Percentiles rank a stretch among this genome's conserved stretches.
Evolutionary conservation across 192 early-diverging fungal genomes (phyloP).

Genomic region (Umbelopsis vinacea): DNA sequence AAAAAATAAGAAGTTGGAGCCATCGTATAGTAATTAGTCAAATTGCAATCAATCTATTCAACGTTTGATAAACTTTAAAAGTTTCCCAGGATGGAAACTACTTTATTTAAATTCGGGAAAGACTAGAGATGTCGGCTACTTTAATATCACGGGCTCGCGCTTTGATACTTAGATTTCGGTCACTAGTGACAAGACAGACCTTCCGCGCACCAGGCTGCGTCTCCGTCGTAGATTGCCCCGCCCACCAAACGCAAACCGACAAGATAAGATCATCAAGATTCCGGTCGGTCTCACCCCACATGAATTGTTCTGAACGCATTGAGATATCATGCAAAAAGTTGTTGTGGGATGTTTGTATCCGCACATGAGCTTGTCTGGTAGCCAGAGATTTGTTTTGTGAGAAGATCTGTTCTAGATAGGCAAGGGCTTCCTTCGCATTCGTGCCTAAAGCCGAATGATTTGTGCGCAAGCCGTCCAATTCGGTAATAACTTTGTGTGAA

Average conservation of each 20-base stretch:
- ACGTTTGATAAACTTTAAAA: neutral
- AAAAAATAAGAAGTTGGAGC: too few relatives aligned
- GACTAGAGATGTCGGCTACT: slow-evolving; percentile 45
- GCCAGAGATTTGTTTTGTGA: slow-evolving; percentile 36
- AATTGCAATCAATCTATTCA: neutral
- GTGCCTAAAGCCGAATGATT: slow-evolving; percentile 55
- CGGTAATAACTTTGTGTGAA: slow-evolving; percentile 50
- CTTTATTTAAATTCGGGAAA: slow-evolving; percentile 22
- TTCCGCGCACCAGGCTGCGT: neutral
- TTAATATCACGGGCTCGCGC: slow-evolving; percentile 56
- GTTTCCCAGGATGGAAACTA: neutral
- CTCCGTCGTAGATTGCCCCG: neutral
- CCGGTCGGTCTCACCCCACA: slow-evolving; percentile 57
- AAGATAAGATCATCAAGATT: slow-evolving; percentile 66
- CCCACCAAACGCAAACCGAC: slow-evolving; percentile 57
- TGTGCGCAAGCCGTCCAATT: slow-evolving; percentile 56
- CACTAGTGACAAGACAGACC: slow-evolving; percentile 58
- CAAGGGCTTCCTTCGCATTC: slow-evolving; percentile 48
- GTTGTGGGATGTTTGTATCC: slow-evolving; percentile 60
- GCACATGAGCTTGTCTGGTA: slow-evolving; percentile 28
- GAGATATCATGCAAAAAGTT: slow-evolving; percentile 58
- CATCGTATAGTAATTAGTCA: too few relatives aligned
- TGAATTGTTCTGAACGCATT: slow-evolving; percentile 58
- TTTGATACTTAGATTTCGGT: slow-evolving; percentile 63
- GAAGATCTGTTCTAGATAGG: slow-evolving; percentile 48